Percentiles rank a stretch among this genome's conserved stretches.
Evolutionary conservation across 225 moss, liverwort and hornwort species (phyloP).

Genomic region (Sphagnum contortum): DNA sequence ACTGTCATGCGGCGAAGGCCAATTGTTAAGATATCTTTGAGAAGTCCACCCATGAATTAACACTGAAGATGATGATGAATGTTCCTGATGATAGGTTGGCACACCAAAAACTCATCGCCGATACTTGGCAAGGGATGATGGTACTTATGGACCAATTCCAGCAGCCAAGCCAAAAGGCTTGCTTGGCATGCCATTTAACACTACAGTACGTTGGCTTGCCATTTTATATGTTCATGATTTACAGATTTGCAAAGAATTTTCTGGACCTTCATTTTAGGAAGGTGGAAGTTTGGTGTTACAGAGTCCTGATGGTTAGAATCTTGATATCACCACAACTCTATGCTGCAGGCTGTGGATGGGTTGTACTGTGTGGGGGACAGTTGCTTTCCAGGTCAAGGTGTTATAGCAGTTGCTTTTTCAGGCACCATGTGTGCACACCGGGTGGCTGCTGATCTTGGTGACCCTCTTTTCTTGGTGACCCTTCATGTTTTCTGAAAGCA

Average conservation of each 20-base stretch:
- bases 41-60: no score
- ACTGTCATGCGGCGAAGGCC: no score
- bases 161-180: slow-evolving; percentile 74
- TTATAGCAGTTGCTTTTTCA: slow-evolving; percentile 90
- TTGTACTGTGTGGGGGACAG: slow-evolving; percentile 94
- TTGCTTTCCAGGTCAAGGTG: slow-evolving; percentile 95
- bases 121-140: slow-evolving; percentile 76
- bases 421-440: slow-evolving; percentile 95
- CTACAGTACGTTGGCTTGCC: slow-evolving; percentile 28
- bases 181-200: slow-evolving; percentile 95
- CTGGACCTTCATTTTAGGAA: no score
- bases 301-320: no score
- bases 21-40: no score
- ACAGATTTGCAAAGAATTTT: background rate
- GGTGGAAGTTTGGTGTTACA: no score
- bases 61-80: no score
- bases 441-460: slow-evolving; percentile 82
- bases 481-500: background rate
- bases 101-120: slow-evolving; percentile 87
- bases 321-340: background rate
- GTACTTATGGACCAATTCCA: slow-evolving; percentile 91
- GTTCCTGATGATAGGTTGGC: slow-evolving; percentile 26
- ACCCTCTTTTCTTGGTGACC: background rate
- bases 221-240: background rate
- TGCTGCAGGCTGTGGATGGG: slow-evolving; percentile 55